Evolutionary conservation across 2,329 filamentous ascomycete species (phyloP), one percentile per base, ranked within the genome.

Genomic region (Cylindrodendrum hubeiense): DNA sequence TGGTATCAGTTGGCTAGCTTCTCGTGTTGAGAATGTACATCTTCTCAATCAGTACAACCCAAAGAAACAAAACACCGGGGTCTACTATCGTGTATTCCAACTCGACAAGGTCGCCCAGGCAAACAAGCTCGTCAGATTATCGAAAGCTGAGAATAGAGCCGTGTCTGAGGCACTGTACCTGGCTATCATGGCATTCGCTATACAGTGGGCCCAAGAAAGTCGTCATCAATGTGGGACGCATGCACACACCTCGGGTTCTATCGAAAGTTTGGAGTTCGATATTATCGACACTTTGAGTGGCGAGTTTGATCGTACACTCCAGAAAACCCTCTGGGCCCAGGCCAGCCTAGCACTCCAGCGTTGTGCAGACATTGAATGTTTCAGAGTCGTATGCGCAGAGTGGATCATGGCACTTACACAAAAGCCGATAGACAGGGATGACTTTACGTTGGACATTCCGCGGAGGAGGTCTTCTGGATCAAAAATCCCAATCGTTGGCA

Each of bases 131-230:
- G 77, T 83, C 22, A 75, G 75, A 1, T 71, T 86, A 1, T 82
- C 78, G 5, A 75, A 70, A 12, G 59, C 69, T 1, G 81, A 87
- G 61, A 80, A 85, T 44, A 77, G 76, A n/a, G 79, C 79, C 9
- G 82, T 80, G 34, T 79, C 79, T 1, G 81, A 78, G 56, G 84
- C 85, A 2, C 71, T 87, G 10, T 81, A 86, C 58, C 71, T 83
- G 4, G 79, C 80, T 3, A 84, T 87, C 50, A 83, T 86, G 76
- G 82, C 85, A 0, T 87, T 86, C 71, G 83, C 85, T 3, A 82
- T 84, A 1, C 85, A 87, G 65, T 86, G 85, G 71, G 71, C 71
- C 10, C 71, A 73, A 50, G 71, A 70, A 2, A 73, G 71, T 17
- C 71, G 74, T 34, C 69, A 70, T n/a, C 69, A 71, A 57, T 62